Conservation (phyloP, 75 land plant genomes). For the Picea glauca region DNA sequence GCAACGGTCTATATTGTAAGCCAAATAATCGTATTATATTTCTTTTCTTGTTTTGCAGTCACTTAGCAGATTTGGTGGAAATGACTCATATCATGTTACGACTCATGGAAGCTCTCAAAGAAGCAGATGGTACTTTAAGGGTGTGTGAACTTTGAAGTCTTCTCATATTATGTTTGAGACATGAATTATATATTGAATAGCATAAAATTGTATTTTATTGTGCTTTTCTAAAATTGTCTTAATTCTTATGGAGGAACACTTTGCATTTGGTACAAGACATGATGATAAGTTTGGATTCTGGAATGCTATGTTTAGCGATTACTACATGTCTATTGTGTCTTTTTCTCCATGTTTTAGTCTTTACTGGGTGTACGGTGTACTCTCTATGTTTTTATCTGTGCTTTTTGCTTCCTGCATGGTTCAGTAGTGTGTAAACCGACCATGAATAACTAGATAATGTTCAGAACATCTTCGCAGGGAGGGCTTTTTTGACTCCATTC, state of each 20-base stretch:
- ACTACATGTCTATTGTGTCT: background rate
- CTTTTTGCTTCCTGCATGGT: background rate
- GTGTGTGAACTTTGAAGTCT: conserved; percentile 34
- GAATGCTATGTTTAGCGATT: background rate
- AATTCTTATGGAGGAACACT: background rate
- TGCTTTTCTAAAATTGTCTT: background rate
- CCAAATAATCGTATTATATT: background rate
- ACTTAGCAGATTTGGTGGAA: conserved; percentile 88
- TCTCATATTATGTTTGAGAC: background rate
- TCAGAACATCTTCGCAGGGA: background rate
- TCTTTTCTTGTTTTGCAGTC: conserved; percentile 44
- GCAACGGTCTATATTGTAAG: background rate
- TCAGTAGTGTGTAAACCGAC: background rate
- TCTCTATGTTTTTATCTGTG: background rate
- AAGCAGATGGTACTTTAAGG: conserved; percentile 78
- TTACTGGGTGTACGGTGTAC: background rate
- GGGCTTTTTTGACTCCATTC: background rate
- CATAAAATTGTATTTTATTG: background rate
- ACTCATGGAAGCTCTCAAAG: conserved; percentile 79
- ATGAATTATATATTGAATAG: background rate
- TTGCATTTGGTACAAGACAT: background rate
- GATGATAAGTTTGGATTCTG: no score
- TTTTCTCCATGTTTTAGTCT: no score
- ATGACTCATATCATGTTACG: conserved; percentile 62
- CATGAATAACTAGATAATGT: background rate